Conservation (phyloP, 2,329 filamentous ascomycete species). For the Aureobasidium sp. region DNA sequence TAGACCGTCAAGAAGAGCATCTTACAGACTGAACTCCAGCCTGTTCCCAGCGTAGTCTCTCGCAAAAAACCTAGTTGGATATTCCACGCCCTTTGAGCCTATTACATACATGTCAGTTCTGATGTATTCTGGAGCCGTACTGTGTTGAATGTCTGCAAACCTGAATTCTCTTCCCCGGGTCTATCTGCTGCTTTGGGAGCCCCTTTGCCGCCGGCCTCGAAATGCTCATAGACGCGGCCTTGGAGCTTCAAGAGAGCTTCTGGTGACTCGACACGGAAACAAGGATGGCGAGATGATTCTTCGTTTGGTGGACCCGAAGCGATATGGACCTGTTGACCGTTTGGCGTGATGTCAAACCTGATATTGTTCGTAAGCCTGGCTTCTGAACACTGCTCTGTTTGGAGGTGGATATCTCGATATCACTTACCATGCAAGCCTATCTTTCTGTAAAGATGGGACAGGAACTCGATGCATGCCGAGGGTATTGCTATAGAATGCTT, state of each 20-base stretch:
- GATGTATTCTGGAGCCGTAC: neutral
- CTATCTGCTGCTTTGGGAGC: constrained; percentile 50
- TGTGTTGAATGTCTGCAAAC: constrained; percentile 22
- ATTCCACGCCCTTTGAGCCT: constrained; percentile 51
- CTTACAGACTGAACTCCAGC: constrained; percentile 33
- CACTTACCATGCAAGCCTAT: constrained; percentile 47
- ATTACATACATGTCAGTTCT: neutral
- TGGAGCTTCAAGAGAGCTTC: constrained; percentile 46
- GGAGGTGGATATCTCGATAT: neutral
- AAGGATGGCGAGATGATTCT: constrained; percentile 48
- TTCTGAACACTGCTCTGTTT: neutral
- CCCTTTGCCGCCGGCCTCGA: constrained; percentile 39
- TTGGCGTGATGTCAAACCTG: constrained; percentile 49
- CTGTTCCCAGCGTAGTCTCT: constrained; percentile 38
- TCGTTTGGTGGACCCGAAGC: constrained; percentile 12
- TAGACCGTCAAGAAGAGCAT: neutral
- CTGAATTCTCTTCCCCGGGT: constrained; percentile 42
- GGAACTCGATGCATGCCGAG: constrained; percentile 47
- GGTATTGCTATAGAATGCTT: constrained; percentile 50
- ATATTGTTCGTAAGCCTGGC: neutral
- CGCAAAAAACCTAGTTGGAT: constrained; percentile 56
- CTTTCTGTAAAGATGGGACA: constrained; percentile 48
- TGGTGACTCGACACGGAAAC: constrained; percentile 46
- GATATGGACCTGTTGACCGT: constrained; percentile 15
- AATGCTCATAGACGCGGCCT: constrained; percentile 47